Conservation (phyloP, 2,329 filamentous ascomycete species). For the Fusarium papillatum region DNA sequence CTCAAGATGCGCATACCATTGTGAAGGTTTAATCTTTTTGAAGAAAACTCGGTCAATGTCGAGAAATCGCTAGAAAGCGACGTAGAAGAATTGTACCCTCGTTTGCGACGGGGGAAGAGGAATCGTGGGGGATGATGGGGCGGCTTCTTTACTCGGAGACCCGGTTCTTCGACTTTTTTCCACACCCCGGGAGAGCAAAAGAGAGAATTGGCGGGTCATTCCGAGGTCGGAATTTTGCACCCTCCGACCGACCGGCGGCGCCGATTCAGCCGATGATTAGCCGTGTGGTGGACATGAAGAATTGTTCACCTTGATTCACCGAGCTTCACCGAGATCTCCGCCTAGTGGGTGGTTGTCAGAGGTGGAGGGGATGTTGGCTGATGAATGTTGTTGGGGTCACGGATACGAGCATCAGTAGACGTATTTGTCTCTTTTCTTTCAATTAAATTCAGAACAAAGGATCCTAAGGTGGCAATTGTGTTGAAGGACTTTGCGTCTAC, state of each 20-base stretch:
- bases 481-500: neutral
- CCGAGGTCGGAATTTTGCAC: conserved; percentile 48
- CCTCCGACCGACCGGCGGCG: conserved; percentile 38
- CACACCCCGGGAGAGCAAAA: conserved; percentile 19
- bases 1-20: conserved; percentile 45
- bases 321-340: conserved; percentile 17
- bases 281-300: conserved; percentile 11
- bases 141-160: conserved; percentile 24
- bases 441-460: neutral
- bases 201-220: conserved; percentile 41
- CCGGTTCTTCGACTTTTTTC: conserved; percentile 43
- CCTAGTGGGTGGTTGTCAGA: conserved; percentile 12
- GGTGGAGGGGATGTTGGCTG: conserved; percentile 4
- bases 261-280: conserved; percentile 41
- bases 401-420: neutral
- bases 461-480: neutral
- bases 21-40: conserved; percentile 25
- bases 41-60: conserved; percentile 1
- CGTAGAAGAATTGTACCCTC: conserved; percentile 40
- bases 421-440: neutral
- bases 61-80: conserved; percentile 36
- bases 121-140: conserved; percentile 36
- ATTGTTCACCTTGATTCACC: conserved; percentile 15
- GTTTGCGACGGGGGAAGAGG: conserved; percentile 38
- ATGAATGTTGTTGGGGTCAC: neutral